Evolutionary conservation across 148 eudicot genomes (phyloP).

Genomic region (Talinum fruticosum): DNA sequence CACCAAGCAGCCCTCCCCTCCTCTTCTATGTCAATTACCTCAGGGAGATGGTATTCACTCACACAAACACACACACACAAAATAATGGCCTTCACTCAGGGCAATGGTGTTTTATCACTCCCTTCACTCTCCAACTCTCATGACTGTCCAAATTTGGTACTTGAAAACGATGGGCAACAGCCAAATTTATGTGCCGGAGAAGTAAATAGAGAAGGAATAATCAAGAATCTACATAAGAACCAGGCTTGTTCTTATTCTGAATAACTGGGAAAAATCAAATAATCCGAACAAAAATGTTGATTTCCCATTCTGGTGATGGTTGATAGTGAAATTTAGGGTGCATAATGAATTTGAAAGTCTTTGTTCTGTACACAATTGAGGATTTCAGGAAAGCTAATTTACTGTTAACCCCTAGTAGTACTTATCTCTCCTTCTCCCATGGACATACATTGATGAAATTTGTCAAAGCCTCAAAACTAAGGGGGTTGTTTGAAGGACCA

Average conservation of each 20-base stretch:
- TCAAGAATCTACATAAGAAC: not conserved
- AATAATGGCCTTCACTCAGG: not conserved
- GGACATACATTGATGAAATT: not conserved
- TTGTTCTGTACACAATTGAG: not conserved
- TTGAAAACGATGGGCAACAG: not conserved
- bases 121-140: not conserved
- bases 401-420: not conserved
- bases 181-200: not conserved
- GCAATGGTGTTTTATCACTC: not conserved
- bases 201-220: not conserved
- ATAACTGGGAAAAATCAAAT: not conserved
- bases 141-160: not conserved
- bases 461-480: not conserved
- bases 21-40: no score
- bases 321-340: not conserved
- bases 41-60: no score
- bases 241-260: not conserved
- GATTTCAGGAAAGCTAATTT: not conserved
- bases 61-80: no score
- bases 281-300: not conserved
- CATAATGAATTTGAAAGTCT: not conserved
- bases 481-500: not conserved
- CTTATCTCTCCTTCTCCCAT: not conserved
- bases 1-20: not conserved
- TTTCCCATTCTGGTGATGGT: slow-evolving; percentile 2